Evolutionary conservation across 257 asterid species (phyloP).

Genomic region (Rehmannia glutinosa): DNA sequence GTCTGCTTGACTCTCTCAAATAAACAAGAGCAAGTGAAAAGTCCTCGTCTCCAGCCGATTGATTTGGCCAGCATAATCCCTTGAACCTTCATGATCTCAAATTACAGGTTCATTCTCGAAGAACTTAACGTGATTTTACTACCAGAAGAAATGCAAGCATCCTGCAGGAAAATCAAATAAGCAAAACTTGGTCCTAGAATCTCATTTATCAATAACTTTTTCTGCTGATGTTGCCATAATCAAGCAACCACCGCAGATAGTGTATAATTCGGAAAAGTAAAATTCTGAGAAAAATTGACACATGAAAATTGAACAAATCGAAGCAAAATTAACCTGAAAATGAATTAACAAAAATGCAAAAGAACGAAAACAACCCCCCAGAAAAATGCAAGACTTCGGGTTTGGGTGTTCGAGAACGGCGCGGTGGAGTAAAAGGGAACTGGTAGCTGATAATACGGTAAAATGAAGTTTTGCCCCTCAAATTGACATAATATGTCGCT

Average conservation of each 20-base stretch:
- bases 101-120: constrained; percentile 6
- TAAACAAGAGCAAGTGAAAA: constrained; percentile 53
- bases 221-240: too few species aligned
- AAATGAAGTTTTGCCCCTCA: not conserved
- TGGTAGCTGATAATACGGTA: not conserved
- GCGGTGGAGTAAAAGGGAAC: not conserved
- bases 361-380: not conserved
- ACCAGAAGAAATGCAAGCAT: not conserved
- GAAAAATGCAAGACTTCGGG: not conserved
- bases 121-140: not conserved
- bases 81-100: constrained; percentile 16
- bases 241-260: too few species aligned
- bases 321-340: not conserved
- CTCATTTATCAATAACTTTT: too few species aligned
- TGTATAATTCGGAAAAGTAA: too few species aligned
- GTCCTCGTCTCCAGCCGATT: constrained; percentile 35
- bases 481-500: not conserved
- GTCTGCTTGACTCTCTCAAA: constrained; percentile 68
- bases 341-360: too few species aligned
- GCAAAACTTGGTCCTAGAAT: too few species aligned
- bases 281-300: too few species aligned
- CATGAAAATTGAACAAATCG: not conserved
- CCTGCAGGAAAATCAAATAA: not conserved
- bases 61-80: constrained; percentile 24
- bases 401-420: not conserved